phyloP scores from a whole-genome alignment of 345 rosid genomes.

The Arabis hirsuta region DNA sequence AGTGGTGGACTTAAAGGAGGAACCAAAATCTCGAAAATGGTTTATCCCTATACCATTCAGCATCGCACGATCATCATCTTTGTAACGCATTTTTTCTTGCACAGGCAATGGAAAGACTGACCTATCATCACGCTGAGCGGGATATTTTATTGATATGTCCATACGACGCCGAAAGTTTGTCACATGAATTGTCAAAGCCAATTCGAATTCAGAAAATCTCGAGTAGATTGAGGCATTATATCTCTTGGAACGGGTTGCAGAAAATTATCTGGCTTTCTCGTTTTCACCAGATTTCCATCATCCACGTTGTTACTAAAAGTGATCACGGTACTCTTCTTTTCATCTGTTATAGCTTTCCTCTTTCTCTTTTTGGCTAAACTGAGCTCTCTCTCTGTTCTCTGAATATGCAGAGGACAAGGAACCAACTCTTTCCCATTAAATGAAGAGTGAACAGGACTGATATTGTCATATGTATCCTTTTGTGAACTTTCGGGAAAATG shows the following conservation, averaged over 20 bases:
- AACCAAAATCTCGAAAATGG: constrained; percentile 40
- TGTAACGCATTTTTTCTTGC: constrained; percentile 36
- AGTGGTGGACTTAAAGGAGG: constrained; percentile 38
- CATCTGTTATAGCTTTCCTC: constrained; percentile 48
- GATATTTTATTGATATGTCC: constrained; percentile 35
- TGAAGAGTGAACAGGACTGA: constrained; percentile 37
- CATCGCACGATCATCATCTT: constrained; percentile 38
- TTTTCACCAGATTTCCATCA: constrained; percentile 42
- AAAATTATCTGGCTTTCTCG: constrained; percentile 43
- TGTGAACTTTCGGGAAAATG: constrained; percentile 33
- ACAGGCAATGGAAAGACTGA: constrained; percentile 37
- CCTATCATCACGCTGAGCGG: constrained; percentile 40
- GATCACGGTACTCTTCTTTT: constrained; percentile 43
- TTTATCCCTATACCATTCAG: constrained; percentile 45
- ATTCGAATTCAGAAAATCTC: constrained; percentile 46
- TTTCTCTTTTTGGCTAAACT: constrained; percentile 52
- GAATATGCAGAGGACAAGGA: constrained; percentile 46
- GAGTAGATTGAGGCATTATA: constrained; percentile 43
- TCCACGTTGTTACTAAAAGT: constrained; percentile 42
- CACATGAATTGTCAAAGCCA: constrained; percentile 52
- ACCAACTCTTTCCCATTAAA: constrained; percentile 45
- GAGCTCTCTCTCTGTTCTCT: constrained; percentile 49
- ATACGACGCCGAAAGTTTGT: constrained; percentile 39
- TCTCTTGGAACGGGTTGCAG: constrained; percentile 32
- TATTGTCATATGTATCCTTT: constrained; percentile 39